Base-by-base conservation (phyloP, 2,329 filamentous ascomycete species). In the Nemania serpens region DNA sequence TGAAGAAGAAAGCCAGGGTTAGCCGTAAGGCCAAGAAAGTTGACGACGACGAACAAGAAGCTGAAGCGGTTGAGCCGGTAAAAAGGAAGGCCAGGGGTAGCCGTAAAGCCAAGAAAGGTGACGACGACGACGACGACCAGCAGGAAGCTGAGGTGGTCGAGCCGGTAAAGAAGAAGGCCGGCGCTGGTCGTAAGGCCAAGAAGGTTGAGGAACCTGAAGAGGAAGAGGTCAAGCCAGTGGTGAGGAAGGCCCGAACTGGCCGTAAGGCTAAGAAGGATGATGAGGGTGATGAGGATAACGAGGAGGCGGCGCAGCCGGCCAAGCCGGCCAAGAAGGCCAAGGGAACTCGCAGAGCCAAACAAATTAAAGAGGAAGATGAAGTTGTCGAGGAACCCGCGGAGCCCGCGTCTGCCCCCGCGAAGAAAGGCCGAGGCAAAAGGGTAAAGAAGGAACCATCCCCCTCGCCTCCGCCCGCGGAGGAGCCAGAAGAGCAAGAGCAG, bases 81-180 rank as follows among this genome's bases (percentile, higher is more conserved):
- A 74, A 76, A 22, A 63, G 43, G 65, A 60, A 57, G 45, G 63
- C 64, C n/a, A 61, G 58, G 47, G 47, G 64, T 20, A 71, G 72
- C 58, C 72, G 65, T n/a, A 66, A 62, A 46, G 25, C 43, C 20
- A 59, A 50, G 43, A 58, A 53, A 33, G 39, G 41, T 13, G 68
- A 68, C 5, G 66, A 51, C 2, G 69, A 71, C 18, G 68, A 68
- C n/a, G 70, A n/a, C n/a, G n/a, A n/a, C n/a, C n/a, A n/a, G n/a
- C n/a, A 74, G 17, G 70, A 71, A n/a, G 70, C 45, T 2, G 53
- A 55, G 9, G 55, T 73, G 22, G 64, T 68, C 33, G 62, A 75
- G 39, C 73, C 74, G 34, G 73, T 74, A n/a, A n/a, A n/a, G 63
- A 79, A 79, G 69, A 78, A 78, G 64, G 63, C 70, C 52, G 76